Base-by-base conservation (phyloP, 257 asterid genomes). In the Perilla frutescens region DNA sequence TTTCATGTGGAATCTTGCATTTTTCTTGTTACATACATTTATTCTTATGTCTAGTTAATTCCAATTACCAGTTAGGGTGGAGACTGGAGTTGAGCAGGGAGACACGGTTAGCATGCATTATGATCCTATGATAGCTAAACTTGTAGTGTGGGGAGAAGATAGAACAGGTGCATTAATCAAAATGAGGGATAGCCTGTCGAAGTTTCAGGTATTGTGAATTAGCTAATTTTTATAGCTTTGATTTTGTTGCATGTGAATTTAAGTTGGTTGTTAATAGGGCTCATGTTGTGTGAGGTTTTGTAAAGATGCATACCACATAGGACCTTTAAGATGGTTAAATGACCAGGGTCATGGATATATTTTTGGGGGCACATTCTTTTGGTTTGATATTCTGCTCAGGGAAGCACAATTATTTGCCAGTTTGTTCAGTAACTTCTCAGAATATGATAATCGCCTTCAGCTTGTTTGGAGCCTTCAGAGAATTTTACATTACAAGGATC, bases 91-190 rank as follows among this genome's bases (percentile, higher is more conserved):
- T 43, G 92, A 83, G 83, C 98, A 92, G 82, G 98, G 98, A 83
- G 98, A 92, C 83, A 73, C 86, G 6, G 99, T 95, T 72, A 92
- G 96, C 84, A 89, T 95, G 98, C 99, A 95, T 86, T 95, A 95
- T 32, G 99, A 95, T 82, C 99, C 99, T 62, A 95, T 95, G 98
- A 95, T 95, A 79, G 98, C 99, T 63, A 95, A 95, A 82, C 99
- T 95, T 70, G 97, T 95, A 36, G 99, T 92, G 36, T 89, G 97
- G 97, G 99, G 99, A 79, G 89, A 95, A 81, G 90, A 95, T 72
- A 90, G 99, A 73, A 70, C 64, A 66, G 77, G 87, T 36, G 99
- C 99, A 74, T 78, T 95, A 67, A 86, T 86, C 62, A 95, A 95
- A 80, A 54, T 92, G 92, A 95, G 87, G 88, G 96, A 95, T 69